Evolutionary conservation across 257 asterid genomes (phyloP), one percentile per base, ranked within the genome.

Genomic region (Salvia miltiorrhiza): DNA sequence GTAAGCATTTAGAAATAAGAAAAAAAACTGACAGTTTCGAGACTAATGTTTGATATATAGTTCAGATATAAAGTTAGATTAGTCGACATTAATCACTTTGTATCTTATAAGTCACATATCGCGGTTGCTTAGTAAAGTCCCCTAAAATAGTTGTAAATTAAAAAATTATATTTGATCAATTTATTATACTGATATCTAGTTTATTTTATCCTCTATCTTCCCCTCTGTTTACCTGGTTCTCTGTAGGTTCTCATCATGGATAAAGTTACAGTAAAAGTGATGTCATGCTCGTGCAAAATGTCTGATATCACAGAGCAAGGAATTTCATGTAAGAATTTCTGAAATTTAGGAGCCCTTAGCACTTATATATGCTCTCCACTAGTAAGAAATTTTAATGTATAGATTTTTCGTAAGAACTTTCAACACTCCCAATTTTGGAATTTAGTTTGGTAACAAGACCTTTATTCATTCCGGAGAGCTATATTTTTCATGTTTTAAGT

Each of bases 201-300:
- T 37, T 14, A 13, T 56, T 52, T 43, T 59, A 47, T 58, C 47
- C 30, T 65, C 6, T 37, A 19, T 37, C 10, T 12, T 19, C 30
- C 61, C 14, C 41, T 40, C 39, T 44, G 43, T 48, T 41, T 66
- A 13, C 35, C 30, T 60, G 48, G 43, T 73, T 56, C 54, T 35
- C 61, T 75, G 61, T 86, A 93, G 98, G 96, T 90, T 62, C 95
- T 93, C 73, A 84, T 90, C 86, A 90, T 93, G 96, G 98, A 93
- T 76, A 93, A 85, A 84, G 90, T 93, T 58, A 93, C 98, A 19
- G 85, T 90, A 53, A 93, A 87, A 81, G 97, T 90, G 68, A 87
- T 90, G 96, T 93, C 98, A 26, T 62, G 71, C 76, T 82, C 95
- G 20, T 93, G 98, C 86, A 93, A 88, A 85, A 90, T 90, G 98